Evolutionary conservation across 345 rosid genomes (phyloP).

Genomic region (Pugionium dolabratum): DNA sequence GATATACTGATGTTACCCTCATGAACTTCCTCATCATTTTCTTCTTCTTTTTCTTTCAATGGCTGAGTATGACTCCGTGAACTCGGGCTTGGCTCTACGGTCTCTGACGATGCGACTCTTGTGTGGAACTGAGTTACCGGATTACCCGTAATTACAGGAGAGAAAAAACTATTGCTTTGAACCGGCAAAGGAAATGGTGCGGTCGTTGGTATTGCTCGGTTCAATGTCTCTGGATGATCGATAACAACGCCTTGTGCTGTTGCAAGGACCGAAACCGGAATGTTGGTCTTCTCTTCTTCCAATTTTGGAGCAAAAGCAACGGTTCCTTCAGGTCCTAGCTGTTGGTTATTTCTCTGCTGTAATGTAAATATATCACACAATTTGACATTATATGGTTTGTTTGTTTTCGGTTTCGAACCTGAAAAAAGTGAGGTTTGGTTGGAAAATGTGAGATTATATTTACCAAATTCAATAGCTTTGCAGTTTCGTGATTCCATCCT

Average conservation of each 20-base stretch:
- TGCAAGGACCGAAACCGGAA: slow-evolving; percentile 42
- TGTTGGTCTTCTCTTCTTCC: slow-evolving; percentile 53
- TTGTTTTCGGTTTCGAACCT: not conserved
- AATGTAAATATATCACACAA: slow-evolving; percentile 16
- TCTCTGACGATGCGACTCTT: slow-evolving; percentile 42
- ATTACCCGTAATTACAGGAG: slow-evolving; percentile 44
- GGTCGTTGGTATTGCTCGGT: slow-evolving; percentile 38
- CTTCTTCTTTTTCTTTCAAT: slow-evolving; percentile 49
- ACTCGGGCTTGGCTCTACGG: slow-evolving; percentile 41
- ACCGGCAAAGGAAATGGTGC: slow-evolving; percentile 56
- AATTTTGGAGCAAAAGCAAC: slow-evolving; percentile 51
- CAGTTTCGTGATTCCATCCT: slow-evolving; percentile 74
- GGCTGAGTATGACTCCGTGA: slow-evolving; percentile 42
- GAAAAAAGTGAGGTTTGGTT: not conserved
- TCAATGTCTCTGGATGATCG: slow-evolving; percentile 48
- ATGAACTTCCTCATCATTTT: slow-evolving; percentile 54
- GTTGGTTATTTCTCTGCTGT: slow-evolving; percentile 54
- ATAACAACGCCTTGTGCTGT: slow-evolving; percentile 38
- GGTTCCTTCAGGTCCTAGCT: slow-evolving; percentile 49
- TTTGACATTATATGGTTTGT: slow-evolving; percentile 12
- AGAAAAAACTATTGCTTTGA: slow-evolving; percentile 54
- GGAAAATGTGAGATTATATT: slow-evolving; percentile 17
- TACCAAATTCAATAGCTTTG: slow-evolving; percentile 78
- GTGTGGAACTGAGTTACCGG: slow-evolving; percentile 45
- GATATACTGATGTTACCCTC: slow-evolving; percentile 86